phyloP scores from a whole-genome alignment of 768 basidiomycete genomes.

The Cystobasidium tubakii region DNA sequence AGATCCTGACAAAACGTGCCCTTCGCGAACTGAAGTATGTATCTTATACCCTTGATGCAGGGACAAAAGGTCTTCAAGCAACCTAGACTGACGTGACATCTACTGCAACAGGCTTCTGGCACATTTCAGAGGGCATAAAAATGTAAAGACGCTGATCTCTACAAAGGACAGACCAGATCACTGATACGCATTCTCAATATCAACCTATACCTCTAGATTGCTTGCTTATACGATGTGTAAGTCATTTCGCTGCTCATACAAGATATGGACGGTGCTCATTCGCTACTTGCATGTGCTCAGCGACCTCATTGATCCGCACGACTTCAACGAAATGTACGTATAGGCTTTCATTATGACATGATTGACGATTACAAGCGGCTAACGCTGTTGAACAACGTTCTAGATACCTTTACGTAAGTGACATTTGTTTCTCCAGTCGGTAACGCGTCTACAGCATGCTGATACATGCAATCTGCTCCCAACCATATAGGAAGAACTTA shows the following conservation, averaged over 20 bases:
- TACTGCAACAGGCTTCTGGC: constrained; percentile 64
- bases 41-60: no score
- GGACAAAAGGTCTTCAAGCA: neutral
- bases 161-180: neutral
- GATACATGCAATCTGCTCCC: neutral
- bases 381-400: no score
- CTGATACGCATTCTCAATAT: neutral
- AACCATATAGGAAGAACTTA: constrained; percentile 77
- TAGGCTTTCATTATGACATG: no score
- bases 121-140: constrained; percentile 98
- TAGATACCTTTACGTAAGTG: constrained; percentile 41
- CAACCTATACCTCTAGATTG: constrained; percentile 59
- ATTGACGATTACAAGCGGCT: no score
- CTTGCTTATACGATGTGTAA: constrained; percentile 88
- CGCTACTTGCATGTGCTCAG: neutral
- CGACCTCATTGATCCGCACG: constrained; percentile 73
- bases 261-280: constrained; percentile 51
- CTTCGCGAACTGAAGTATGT: constrained; percentile 69
- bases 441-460: neutral
- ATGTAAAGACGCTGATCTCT: constrained; percentile 56
- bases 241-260: neutral
- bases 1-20: constrained; percentile 94
- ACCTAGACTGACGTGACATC: constrained; percentile 14
- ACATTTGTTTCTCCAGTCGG: no score
- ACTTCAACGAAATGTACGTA: constrained; percentile 93